Conservation (phyloP, 2,329 filamentous ascomycete species). For the Paecilomyces fulvus region DNA sequence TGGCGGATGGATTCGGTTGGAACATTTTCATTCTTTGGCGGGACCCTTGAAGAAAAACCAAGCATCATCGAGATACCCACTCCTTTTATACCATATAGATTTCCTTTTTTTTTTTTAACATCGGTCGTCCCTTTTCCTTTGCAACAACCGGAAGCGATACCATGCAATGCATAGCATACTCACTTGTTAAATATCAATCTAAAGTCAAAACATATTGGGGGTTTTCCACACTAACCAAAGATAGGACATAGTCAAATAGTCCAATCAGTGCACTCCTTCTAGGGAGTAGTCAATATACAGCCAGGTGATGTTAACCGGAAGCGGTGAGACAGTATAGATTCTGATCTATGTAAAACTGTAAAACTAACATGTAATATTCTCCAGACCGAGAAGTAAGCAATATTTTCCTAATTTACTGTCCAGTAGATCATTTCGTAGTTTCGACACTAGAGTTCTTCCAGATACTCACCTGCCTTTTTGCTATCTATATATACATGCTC, state of each 20-base stretch:
- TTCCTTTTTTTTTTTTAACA: slow-evolving; percentile 1
- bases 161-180: background rate
- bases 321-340: background rate
- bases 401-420: too few relatives aligned
- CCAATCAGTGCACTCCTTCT: background rate
- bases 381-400: too few relatives aligned
- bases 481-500: too few relatives aligned
- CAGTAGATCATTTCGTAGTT: too few relatives aligned
- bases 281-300: too few relatives aligned
- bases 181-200: background rate
- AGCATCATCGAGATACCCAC: slow-evolving; percentile 9
- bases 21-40: slow-evolving; percentile 4
- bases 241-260: background rate
- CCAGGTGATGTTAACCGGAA: background rate
- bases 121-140: background rate
- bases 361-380: too few relatives aligned
- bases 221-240: background rate
- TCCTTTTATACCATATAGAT: slow-evolving; percentile 6
- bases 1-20: slow-evolving; percentile 25
- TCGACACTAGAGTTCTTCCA: too few relatives aligned
- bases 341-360: too few relatives aligned
- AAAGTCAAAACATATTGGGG: background rate
- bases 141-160: background rate
- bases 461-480: too few relatives aligned
- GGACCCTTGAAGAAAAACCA: background rate